These are phyloP conservation scores for Clarkia xantiana DNA, from an alignment of 345 rosid genomes.

Conservation along the genomic window DNA sequence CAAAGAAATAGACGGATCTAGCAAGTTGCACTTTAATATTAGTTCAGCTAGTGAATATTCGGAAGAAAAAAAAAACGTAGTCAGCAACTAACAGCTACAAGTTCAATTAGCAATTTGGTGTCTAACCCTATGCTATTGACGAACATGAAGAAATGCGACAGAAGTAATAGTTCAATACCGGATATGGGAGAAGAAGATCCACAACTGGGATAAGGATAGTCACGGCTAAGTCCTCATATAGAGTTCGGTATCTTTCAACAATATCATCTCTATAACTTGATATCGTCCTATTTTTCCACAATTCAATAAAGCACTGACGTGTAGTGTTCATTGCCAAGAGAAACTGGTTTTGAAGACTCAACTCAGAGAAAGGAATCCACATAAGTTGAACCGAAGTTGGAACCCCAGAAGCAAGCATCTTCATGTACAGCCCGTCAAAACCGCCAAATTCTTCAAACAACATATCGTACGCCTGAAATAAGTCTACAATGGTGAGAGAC, in stretches of 20 bases:
- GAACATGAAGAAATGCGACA: neutral
- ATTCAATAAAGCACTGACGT: constrained; percentile 34
- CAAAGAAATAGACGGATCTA: neutral
- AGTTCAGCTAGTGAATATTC: neutral
- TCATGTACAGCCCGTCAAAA: constrained; percentile 79
- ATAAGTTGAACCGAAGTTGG: constrained; percentile 75
- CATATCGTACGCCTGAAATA: constrained; percentile 66
- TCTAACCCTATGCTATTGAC: no score
- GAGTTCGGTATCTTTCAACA: constrained; percentile 28
- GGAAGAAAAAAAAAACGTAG: no score
- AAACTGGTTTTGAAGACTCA: constrained; percentile 63
- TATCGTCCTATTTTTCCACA: constrained; percentile 39
- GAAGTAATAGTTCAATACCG: constrained; percentile 33
- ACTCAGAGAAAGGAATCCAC: constrained; percentile 92
- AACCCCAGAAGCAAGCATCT: constrained; percentile 75
- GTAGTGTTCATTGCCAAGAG: constrained; percentile 39
- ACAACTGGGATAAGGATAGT: constrained; percentile 45
- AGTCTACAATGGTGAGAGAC: constrained; percentile 4
- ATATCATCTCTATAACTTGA: constrained; percentile 34
- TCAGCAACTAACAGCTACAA: no score
- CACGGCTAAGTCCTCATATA: constrained; percentile 68
- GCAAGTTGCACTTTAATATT: neutral
- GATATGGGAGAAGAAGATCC: constrained; percentile 58
- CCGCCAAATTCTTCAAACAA: constrained; percentile 80
- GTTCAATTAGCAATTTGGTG: no score